Conservation (phyloP, 2,329 filamentous ascomycete species). For the Colletotrichum sp. region DNA sequence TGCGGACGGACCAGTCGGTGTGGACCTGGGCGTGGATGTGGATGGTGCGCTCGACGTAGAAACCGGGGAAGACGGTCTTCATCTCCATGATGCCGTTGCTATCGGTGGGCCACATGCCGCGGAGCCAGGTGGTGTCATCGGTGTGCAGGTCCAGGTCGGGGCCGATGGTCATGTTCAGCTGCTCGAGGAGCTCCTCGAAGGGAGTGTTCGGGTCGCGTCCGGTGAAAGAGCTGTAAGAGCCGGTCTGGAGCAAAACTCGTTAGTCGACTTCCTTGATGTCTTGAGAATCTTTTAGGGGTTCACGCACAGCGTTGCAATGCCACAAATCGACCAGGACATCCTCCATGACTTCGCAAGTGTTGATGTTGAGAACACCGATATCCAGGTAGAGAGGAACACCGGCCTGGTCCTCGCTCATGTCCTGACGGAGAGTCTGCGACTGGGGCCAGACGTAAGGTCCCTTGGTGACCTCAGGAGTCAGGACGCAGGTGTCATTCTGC, state of each 20-base stretch:
- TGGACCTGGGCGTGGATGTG: conserved; percentile 53
- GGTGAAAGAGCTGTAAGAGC: conserved; percentile 13
- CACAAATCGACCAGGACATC: conserved; percentile 13
- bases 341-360: conserved; percentile 20
- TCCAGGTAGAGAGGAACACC: conserved; percentile 45
- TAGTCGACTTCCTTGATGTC: neutral
- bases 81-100: conserved; percentile 36
- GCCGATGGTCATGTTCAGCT: conserved; percentile 14
- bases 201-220: neutral
- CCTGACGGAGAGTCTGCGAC: conserved; percentile 47
- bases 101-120: conserved; percentile 24
- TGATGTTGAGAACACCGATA: conserved; percentile 25
- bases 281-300: rapidly evolving
- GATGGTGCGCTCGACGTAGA: conserved; percentile 48
- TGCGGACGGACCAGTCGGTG: conserved; percentile 33
- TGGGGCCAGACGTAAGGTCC: conserved; percentile 35
- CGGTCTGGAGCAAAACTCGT: neutral
- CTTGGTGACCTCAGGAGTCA: conserved; percentile 12
- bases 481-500: conserved; percentile 26
- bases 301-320: conserved; percentile 13
- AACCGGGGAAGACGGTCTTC: conserved; percentile 47
- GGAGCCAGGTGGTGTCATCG: conserved; percentile 11
- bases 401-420: conserved; percentile 45
- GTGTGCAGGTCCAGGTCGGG: conserved; percentile 8
- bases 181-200: conserved; percentile 7